Evolutionary conservation across 495 filamentous ascomycete genomes (phyloP).

Genomic region (Penicillium coprophilum): DNA sequence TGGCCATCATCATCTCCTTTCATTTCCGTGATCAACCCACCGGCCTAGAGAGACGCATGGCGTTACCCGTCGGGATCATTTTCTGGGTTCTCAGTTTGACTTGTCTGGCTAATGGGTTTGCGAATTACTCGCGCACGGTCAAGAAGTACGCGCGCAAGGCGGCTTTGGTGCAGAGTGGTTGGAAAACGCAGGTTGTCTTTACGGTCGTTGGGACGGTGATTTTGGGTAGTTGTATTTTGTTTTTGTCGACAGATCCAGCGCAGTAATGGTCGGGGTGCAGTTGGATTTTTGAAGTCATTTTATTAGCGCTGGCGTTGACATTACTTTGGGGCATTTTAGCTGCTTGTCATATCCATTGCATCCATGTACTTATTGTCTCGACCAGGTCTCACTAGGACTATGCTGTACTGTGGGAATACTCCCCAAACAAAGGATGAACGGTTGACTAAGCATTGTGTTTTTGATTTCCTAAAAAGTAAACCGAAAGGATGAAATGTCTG

Average conservation of each 20-base stretch:
- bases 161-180: conserved; percentile 89
- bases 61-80: conserved; percentile 78
- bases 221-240: conserved; percentile 72
- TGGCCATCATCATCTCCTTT: conserved; percentile 90
- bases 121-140: conserved; percentile 88
- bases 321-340: background rate
- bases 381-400: background rate
- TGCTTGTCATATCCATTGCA: background rate
- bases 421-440: background rate
- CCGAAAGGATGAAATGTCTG: background rate
- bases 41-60: conserved; percentile 67
- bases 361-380: background rate
- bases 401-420: background rate
- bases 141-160: conserved; percentile 72
- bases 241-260: conserved; percentile 54
- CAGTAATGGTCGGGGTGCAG: conserved; percentile 1
- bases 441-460: background rate
- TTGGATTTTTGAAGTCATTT: background rate
- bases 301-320: conserved; percentile 13
- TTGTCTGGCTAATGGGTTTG: conserved; percentile 73
- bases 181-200: conserved; percentile 85
- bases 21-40: conserved; percentile 77
- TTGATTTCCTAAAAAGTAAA: background rate
- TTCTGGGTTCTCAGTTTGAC: conserved; percentile 82
- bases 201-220: conserved; percentile 75